Base-by-base conservation (phyloP, 176 grass and related monocot genomes). In the Oryza officinalis region DNA sequence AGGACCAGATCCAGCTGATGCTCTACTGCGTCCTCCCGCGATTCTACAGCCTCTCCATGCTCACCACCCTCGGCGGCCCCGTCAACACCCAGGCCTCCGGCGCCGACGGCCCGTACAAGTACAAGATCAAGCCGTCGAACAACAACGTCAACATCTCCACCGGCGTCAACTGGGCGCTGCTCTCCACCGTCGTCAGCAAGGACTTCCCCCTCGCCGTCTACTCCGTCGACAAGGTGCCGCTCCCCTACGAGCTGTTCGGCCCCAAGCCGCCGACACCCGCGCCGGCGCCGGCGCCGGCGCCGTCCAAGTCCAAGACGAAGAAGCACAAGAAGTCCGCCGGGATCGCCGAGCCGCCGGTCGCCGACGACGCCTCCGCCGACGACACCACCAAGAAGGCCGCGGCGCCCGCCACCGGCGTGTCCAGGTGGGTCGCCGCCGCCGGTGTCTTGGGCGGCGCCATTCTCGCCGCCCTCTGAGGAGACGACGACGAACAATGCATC, bases 11-110 rank as follows among this genome's bases (percentile, higher is more conserved):
- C 63, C 75, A 88, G 49, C 54, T 96, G 13, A 84, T 88, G 14
- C 86, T 99, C 78, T 99, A 91, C 89, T 85, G 88, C 88, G 89
- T 99, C 43, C 74, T 99, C 0, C 89, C 97, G 4, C 6, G 84
- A 4, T 96, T 60, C 89, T 99, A 94, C 91, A 88, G 54, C 71
- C 71, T 83, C 1, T 3, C 84, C 46, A 80, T 69, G 83, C 94
- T 99, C 84, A 79, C 64, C 86, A 71, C 52, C 23, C 43, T 87
- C 25, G 68, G 72, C 43, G 93, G 88, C 78, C 90, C 92, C 59
- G 74, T 99, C 0, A 83, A 57, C 66, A 94, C 97, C 0, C 93
- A 99, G 88, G 97, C 91, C 3, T 96, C 97, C 22, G 91, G 91
- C 31, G 47, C 78, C n/a, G 65, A 22, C 0, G 97, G 97, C 0